A percentile compares a stretch with the other conserved stretches of the same genome.
phyloP scores from a whole-genome alignment of 1,284 basidiomycete species.

The Ustilago trichophora region DNA sequence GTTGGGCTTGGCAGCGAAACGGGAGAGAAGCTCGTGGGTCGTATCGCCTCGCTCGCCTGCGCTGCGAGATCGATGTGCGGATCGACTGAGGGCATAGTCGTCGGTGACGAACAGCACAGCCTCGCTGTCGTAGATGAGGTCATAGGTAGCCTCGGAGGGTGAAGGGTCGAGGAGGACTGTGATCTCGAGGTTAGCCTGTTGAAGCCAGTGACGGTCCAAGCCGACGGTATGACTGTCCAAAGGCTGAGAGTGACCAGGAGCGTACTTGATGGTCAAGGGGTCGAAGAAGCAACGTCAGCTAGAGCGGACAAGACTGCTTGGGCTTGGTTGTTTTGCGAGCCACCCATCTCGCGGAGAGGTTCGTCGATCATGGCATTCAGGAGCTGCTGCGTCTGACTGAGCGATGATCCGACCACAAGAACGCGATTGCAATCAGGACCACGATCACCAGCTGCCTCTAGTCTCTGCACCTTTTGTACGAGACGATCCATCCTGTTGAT shows the following conservation, averaged over 20 bases:
- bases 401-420: slow-evolving; percentile 25
- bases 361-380: slow-evolving; percentile 40
- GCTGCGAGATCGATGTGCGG: slow-evolving; percentile 15
- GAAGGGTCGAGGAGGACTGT: slow-evolving; percentile 32
- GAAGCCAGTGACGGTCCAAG: slow-evolving; percentile 47
- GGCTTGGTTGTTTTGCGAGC: slow-evolving; percentile 5
- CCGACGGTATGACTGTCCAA: background rate
- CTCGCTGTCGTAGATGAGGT: slow-evolving; percentile 46
- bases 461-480: slow-evolving; percentile 2
- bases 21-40: slow-evolving; percentile 26
- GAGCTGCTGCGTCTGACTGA: slow-evolving; percentile 33
- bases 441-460: background rate
- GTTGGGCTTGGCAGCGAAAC: slow-evolving; percentile 49
- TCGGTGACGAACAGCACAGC: slow-evolving; percentile 44
- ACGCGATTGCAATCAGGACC: slow-evolving; percentile 7
- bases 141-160: slow-evolving; percentile 11
- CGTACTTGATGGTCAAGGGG: slow-evolving; percentile 28
- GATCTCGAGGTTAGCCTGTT: slow-evolving; percentile 29
- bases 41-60: slow-evolving; percentile 4
- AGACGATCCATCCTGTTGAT: slow-evolving; percentile 10
- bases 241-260: slow-evolving; percentile 14
- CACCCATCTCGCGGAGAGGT: slow-evolving; percentile 40
- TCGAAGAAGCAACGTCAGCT: background rate
- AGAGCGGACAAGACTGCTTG: slow-evolving; percentile 6
- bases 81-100: slow-evolving; percentile 31